Conservation (phyloP, 2,329 filamentous ascomycete genomes). For the Davidsoniella virescens region DNA sequence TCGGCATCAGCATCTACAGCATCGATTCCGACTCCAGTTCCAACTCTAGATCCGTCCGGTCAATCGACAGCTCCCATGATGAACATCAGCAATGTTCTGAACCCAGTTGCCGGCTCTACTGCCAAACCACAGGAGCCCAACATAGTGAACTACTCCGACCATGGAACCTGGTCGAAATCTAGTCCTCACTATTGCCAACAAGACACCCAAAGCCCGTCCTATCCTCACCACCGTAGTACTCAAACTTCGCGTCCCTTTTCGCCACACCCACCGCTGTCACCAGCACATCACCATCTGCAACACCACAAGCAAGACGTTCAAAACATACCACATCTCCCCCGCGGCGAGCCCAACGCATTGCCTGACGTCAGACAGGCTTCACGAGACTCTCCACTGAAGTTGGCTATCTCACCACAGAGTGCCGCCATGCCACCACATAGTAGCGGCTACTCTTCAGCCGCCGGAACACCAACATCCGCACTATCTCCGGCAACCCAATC, state of each 20-base stretch:
- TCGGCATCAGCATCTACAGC: background rate
- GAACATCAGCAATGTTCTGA: background rate
- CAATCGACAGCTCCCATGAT: background rate
- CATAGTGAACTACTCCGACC: too few species aligned
- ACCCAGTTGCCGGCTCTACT: background rate
- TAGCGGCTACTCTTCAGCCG: background rate
- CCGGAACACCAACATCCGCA: constrained; percentile 2
- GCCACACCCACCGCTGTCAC: too few species aligned
- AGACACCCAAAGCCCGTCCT: too few species aligned
- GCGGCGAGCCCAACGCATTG: background rate
- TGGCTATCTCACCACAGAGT: background rate
- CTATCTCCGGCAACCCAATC: background rate
- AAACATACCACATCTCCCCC: background rate
- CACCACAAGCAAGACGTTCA: background rate
- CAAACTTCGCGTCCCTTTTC: too few species aligned
- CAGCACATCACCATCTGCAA: background rate
- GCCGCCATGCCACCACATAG: background rate
- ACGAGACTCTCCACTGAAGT: background rate
- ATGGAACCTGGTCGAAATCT: too few species aligned
- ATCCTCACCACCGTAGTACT: too few species aligned
- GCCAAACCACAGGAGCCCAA: too few species aligned
- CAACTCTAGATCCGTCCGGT: background rate
- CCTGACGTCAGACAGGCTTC: background rate
- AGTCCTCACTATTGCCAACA: too few species aligned
- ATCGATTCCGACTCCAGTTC: background rate